Conservation (phyloP, 2,329 filamentous ascomycete species). For the Cyclaneusma minus region DNA sequence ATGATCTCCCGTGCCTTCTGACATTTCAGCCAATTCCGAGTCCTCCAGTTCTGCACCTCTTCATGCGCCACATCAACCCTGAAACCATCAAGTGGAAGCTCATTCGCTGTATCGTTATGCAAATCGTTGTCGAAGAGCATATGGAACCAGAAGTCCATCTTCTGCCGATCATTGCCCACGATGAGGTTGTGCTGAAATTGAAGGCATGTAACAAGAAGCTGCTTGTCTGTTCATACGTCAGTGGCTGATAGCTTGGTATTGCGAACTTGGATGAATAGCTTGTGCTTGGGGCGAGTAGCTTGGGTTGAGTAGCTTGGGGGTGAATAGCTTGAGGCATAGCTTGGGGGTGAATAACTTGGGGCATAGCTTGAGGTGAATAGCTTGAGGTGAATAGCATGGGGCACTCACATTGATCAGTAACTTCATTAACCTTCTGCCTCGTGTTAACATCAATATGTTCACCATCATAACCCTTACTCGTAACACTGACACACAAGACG, state of each 20-base stretch:
- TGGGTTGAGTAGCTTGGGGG: too few species aligned
- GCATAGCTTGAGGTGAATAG: too few species aligned
- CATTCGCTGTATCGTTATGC: slow-evolving; percentile 34
- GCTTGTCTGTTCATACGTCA: slow-evolving; percentile 34
- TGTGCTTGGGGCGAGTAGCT: too few species aligned
- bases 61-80: slow-evolving; percentile 39
- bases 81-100: slow-evolving; percentile 31
- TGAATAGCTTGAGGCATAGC: too few species aligned
- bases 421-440: slow-evolving; percentile 40
- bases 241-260: not conserved
- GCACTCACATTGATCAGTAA: slow-evolving; percentile 45
- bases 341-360: too few species aligned
- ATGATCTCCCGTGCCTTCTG: slow-evolving; percentile 37
- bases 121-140: slow-evolving; percentile 44
- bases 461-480: slow-evolving; percentile 50
- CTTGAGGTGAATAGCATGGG: not conserved
- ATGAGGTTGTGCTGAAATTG: slow-evolving; percentile 58
- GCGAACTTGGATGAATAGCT: too few species aligned
- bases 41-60: slow-evolving; percentile 47
- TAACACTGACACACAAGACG: slow-evolving; percentile 49
- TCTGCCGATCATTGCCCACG: slow-evolving; percentile 52
- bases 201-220: slow-evolving; percentile 46
- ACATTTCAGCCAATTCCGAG: slow-evolving; percentile 43
- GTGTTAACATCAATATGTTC: slow-evolving; percentile 42
- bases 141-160: slow-evolving; percentile 54